phyloP scores from a whole-genome alignment of 2,329 filamentous ascomycete species.

The Tetracladium maxilliforme region DNA sequence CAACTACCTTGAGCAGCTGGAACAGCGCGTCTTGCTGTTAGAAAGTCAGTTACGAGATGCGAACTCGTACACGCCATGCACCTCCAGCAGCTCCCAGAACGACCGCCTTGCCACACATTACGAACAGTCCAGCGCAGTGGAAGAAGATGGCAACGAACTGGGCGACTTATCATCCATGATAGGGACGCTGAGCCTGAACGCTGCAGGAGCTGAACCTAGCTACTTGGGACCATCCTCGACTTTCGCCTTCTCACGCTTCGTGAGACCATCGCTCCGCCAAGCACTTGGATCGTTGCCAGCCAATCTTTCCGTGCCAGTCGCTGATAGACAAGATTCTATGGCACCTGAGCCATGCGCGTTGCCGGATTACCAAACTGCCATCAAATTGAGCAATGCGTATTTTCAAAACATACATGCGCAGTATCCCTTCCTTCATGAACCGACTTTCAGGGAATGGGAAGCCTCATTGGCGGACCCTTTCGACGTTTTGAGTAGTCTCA shows the following conservation, averaged over 20 bases:
- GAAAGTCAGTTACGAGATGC: conserved; percentile 2
- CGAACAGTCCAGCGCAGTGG: background rate
- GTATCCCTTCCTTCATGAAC: conserved; percentile 11
- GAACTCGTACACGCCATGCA: background rate
- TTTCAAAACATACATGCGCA: conserved; percentile 10
- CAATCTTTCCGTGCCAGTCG: too few relatives aligned
- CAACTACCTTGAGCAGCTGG: conserved; percentile 3
- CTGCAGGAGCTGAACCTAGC: conserved; percentile 18
- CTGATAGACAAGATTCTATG: too few relatives aligned
- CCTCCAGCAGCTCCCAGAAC: too few relatives aligned
- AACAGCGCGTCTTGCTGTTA: conserved; percentile 4
- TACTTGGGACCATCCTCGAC: conserved; percentile 21
- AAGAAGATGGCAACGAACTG: conserved; percentile 1
- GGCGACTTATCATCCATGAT: conserved; percentile 13
- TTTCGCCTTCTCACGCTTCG: conserved; percentile 15
- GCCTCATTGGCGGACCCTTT: conserved; percentile 1
- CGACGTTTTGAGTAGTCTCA: background rate
- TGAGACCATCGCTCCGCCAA: conserved; percentile 10
- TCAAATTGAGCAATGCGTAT: conserved; percentile 9
- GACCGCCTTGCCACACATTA: background rate
- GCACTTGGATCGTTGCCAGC: too few relatives aligned
- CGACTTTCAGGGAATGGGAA: conserved; percentile 10
- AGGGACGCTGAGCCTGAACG: conserved; percentile 15
- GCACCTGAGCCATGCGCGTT: conserved; percentile 5
- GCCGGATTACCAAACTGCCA: conserved; percentile 4